Base-by-base conservation (phyloP, 768 basidiomycete genomes). In the Piloderma croceum region DNA sequence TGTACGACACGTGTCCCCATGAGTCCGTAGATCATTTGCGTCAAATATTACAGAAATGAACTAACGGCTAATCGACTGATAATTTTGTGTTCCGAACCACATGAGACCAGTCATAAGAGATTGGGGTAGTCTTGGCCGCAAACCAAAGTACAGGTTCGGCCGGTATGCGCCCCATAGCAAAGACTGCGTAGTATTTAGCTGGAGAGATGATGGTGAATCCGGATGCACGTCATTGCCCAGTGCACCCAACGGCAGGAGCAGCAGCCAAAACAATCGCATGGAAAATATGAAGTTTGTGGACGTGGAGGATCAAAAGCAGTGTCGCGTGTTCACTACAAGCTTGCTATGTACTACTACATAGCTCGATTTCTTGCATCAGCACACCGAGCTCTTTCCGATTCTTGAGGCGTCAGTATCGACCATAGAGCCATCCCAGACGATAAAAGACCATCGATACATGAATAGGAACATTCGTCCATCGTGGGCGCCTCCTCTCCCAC, bases 131-230 rank as follows among this genome's bases (percentile, higher is more conserved):
- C 83, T 74, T 10, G 93, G 89, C 36, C 89, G 69, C 33, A 96
- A 69, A 15, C 93, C 93, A 62, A 96, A 94, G 65, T 98, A 98
- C n/a, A 96, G 73, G 53, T 90, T 89, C 1, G 93, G 90, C 31
- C 93, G 70, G 62, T 91, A 96, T 0, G 85, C 69, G 1, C 90
- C 90, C 89, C 89, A 92, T 60, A 88, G 58, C 21, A 85, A 55
- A 1, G 66, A 58, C 12, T 54, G 63, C 10, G 79, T 73, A 48
- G 69, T 67, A 51, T 82, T 77, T n/a, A n/a, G n/a, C n/a, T n/a
- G n/a, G n/a, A n/a, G n/a, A n/a, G n/a, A n/a, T n/a, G n/a, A n/a
- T n/a, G n/a, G n/a, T n/a, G n/a, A n/a, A n/a, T 52, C 51, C 13
- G 63, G 45, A 6, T 60, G 51, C 3, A n/a, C n/a, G 71, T 62